Base-by-base conservation (phyloP, 257 asterid species). In the Cinchona pubescens region DNA sequence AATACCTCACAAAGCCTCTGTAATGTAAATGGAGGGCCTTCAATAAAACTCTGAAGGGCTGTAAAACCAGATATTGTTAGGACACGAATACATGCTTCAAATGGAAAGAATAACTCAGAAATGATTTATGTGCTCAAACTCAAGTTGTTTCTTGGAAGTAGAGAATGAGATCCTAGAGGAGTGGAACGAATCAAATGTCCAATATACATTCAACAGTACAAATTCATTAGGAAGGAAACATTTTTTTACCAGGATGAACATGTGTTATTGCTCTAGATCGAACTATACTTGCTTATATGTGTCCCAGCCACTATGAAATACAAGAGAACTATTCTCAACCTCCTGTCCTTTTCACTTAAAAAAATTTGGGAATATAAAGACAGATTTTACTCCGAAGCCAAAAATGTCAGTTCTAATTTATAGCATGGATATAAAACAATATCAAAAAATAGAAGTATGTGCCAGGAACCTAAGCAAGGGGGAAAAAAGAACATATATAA, bases 1-100 rank as follows among this genome's bases (percentile, higher is more conserved):
- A 59, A 78, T 67, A 92, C 97, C 98, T 94, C 98, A 80, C 97
- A 92, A 55, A 94, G 93, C 87, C 98, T 92, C 80, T 92, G 98
- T 84, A 94, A 79, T 21, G 98, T 94, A 85, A 94, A 94, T 5
- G 98, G 98, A 76, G 98, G 98, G 72, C 98, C 98, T 74, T 89
- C 93, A 66, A 82, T 87, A 85, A 94, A 94, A 87, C 88, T 82
- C 53, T 82, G 82, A 79, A 94, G 91, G 87, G 94, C 98, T 94
- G 96, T 87, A 82, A 79, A 78, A 79, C 40, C 69, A 63, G 3
- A 46, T 15, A 61, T 13, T 25, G 19, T 45, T 7, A 35, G 11
- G 29, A 78, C 37, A n/a, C 43, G 23, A 34, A 51, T 62, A 69
- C 75, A 51, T 35, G 11, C 38, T 55, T 49, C 46, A 30, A 37